Evolutionary conservation across 768 basidiomycete genomes (phyloP).

Genomic region (Cystofilobasidium macerans): DNA sequence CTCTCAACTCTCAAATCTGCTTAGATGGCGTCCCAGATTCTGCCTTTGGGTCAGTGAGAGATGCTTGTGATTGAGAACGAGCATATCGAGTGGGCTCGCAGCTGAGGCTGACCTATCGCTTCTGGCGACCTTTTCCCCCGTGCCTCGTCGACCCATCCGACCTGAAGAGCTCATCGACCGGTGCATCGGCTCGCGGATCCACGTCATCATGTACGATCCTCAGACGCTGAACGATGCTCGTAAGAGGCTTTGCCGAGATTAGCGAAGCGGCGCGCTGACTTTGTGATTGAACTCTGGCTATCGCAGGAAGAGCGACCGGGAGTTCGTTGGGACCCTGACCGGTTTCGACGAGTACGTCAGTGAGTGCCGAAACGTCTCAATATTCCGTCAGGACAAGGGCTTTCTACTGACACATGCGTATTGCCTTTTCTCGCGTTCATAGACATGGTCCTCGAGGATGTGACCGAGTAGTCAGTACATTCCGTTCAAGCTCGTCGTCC

Average conservation of each 20-base stretch:
- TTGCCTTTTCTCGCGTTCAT: slow-evolving; percentile 20
- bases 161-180: slow-evolving; percentile 83
- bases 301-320: slow-evolving; percentile 66
- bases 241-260: background rate
- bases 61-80: background rate
- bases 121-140: background rate
- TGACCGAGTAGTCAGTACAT: slow-evolving; percentile 92
- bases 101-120: background rate
- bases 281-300: background rate
- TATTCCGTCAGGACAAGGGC: too few species aligned
- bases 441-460: slow-evolving; percentile 59
- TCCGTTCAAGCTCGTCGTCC: slow-evolving; percentile 27
- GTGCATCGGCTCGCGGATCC: slow-evolving; percentile 92
- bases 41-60: slow-evolving; percentile 61
- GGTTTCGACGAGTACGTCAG: slow-evolving; percentile 99
- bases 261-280: background rate
- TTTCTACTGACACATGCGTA: too few species aligned
- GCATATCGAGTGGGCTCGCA: too few species aligned
- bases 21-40: slow-evolving; percentile 79
- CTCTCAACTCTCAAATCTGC: background rate
- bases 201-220: slow-evolving; percentile 68
- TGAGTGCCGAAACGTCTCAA: too few species aligned
- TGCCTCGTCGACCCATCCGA: background rate
- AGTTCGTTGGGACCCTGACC: slow-evolving; percentile 86
- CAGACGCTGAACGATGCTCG: background rate